phyloP scores from a whole-genome alignment of 129 eudicot species.

The Flaveria sonorensis region DNA sequence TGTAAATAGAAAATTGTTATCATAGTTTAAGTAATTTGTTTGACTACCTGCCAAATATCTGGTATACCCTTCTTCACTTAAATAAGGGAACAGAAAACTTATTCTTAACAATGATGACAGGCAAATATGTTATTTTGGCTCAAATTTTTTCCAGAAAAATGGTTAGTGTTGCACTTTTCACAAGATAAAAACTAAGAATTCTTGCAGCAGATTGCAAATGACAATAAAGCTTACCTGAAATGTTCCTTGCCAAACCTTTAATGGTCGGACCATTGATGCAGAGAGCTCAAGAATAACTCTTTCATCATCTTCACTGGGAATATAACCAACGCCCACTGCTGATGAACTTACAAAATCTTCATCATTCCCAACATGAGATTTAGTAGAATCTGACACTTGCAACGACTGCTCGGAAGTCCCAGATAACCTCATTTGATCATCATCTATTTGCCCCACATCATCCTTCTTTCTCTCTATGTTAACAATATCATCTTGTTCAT shows the following conservation, averaged over 20 bases:
- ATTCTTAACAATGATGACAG: background rate
- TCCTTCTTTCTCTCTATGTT: slow-evolving; percentile 47
- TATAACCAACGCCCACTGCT: slow-evolving; percentile 76
- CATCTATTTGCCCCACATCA: slow-evolving; percentile 43
- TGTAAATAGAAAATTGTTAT: background rate
- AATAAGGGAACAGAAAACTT: background rate
- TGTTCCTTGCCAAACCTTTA: slow-evolving; percentile 78
- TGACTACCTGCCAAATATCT: background rate
- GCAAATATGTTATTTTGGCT: background rate
- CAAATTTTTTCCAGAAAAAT: background rate
- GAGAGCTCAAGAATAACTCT: slow-evolving; percentile 89
- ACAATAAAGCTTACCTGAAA: slow-evolving; percentile 75
- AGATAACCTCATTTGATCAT: slow-evolving; percentile 48
- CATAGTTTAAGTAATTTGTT: background rate
- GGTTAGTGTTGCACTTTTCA: background rate
- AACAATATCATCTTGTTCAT: slow-evolving; percentile 58
- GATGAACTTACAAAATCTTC: slow-evolving; percentile 54
- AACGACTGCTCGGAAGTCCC: slow-evolving; percentile 52
- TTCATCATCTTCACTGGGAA: slow-evolving; percentile 88
- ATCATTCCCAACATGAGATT: slow-evolving; percentile 42
- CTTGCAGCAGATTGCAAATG: background rate
- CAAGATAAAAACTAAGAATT: background rate
- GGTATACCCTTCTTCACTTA: background rate
- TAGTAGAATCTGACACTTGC: slow-evolving; percentile 47
- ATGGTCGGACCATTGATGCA: slow-evolving; percentile 89